These are phyloP conservation scores for Annona squamosa DNA, from an alignment of 164 flowering plant species.

Conservation along the genomic window DNA sequence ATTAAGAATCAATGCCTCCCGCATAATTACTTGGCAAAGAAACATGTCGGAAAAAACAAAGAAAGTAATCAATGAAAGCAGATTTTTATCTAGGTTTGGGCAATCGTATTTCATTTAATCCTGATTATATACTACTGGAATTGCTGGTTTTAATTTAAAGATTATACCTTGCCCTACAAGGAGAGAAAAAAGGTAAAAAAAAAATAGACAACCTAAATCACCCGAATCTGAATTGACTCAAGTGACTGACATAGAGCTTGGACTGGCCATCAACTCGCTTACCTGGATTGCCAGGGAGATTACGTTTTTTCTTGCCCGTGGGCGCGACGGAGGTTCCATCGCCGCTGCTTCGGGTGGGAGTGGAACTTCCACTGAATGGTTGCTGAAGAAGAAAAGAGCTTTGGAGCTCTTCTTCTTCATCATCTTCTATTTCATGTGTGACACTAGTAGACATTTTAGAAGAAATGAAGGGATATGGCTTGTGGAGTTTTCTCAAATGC, in stretches of 20 bases:
- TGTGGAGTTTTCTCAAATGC: background rate
- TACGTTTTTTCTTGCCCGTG: slow-evolving; percentile 27
- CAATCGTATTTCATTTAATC: no score
- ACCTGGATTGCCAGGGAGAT: slow-evolving; percentile 40
- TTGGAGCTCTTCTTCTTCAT: background rate
- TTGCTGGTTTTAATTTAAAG: no score
- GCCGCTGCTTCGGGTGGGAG: slow-evolving; percentile 7
- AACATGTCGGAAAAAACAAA: no score
- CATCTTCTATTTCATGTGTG: slow-evolving; percentile 5
- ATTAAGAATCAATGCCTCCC: no score
- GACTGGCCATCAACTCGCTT: slow-evolving; percentile 5
- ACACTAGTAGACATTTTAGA: slow-evolving; percentile 1
- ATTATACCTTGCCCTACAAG: no score
- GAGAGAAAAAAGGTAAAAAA: no score
- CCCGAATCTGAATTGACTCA: no score
- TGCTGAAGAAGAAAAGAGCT: slow-evolving; percentile 12
- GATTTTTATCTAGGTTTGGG: no score
- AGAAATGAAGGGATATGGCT: slow-evolving; percentile 15
- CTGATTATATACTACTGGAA: no score
- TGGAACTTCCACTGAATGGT: slow-evolving; percentile 24
- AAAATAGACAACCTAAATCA: background rate
- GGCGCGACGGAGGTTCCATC: slow-evolving; percentile 11
- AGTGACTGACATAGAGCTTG: background rate
- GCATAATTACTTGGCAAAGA: no score
- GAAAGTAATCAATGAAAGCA: no score